These are phyloP conservation scores for Colletotrichum tanaceti DNA, from an alignment of 2,329 filamentous ascomycete genomes.

Conservation along the genomic window DNA sequence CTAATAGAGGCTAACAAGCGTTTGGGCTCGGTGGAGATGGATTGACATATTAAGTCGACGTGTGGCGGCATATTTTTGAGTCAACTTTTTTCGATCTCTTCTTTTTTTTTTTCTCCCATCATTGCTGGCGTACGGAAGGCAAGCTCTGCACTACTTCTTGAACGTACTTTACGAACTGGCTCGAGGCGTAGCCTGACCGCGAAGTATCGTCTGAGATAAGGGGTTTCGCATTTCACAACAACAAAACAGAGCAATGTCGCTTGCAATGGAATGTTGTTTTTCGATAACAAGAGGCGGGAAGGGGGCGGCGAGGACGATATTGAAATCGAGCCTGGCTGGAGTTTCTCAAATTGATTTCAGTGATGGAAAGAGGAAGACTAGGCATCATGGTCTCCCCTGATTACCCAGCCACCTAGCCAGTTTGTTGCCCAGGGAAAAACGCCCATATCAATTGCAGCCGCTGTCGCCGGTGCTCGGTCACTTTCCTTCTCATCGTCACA, in stretches of 20 bases:
- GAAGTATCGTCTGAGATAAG: background rate
- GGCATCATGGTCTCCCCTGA: background rate
- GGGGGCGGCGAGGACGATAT: too few relatives aligned
- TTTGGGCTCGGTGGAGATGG: background rate
- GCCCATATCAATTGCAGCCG: too few relatives aligned
- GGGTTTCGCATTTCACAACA: background rate
- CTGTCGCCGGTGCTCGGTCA: background rate
- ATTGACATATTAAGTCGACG: background rate
- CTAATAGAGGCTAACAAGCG: slow-evolving; percentile 3
- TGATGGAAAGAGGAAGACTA: background rate
- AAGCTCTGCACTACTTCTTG: background rate
- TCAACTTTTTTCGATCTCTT: background rate
- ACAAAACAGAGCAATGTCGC: background rate
- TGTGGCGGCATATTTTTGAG: background rate
- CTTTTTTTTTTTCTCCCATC: background rate
- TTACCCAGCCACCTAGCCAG: background rate
- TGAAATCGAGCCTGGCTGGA: too few relatives aligned
- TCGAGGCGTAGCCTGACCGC: background rate
- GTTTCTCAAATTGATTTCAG: background rate
- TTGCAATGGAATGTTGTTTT: too few relatives aligned
- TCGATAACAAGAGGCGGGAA: too few relatives aligned
- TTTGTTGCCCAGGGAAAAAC: background rate
- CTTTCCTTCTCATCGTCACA: background rate
- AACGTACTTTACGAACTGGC: background rate
- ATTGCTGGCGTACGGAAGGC: slow-evolving; percentile 1